A percentile compares a stretch with the other conserved stretches of the same genome.
Conservation (phyloP, 192 early-diverging fungal genomes). For the Entomortierella beljakovae region DNA sequence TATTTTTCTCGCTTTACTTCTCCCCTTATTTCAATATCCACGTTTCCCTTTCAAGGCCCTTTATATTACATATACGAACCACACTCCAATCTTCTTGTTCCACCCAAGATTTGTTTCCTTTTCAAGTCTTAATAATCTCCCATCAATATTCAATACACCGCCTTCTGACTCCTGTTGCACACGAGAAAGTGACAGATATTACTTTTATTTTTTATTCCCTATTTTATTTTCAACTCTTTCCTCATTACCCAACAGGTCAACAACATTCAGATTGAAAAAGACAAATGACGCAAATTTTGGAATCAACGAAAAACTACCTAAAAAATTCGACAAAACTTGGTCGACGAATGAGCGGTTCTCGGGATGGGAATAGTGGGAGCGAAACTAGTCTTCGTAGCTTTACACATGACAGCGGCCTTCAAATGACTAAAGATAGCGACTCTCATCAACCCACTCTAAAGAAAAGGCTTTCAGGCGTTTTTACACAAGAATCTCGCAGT, state of each 20-base stretch:
- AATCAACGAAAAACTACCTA: slow-evolving; percentile 43
- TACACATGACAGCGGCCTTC: background rate
- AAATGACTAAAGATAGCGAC: background rate
- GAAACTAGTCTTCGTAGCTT: slow-evolving; percentile 20
- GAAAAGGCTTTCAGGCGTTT: slow-evolving; percentile 31
- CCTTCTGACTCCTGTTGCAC: background rate
- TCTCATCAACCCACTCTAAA: slow-evolving; percentile 6
- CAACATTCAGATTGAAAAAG: background rate
- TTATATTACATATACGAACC: background rate
- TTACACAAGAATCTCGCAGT: slow-evolving; percentile 1
- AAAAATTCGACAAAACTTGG: slow-evolving; percentile 37
- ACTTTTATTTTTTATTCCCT: no score
- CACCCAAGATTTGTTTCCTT: background rate
- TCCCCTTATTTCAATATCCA: slow-evolving; percentile 4
- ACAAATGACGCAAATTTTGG: slow-evolving; percentile 34
- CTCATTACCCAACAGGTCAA: background rate
- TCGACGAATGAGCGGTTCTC: slow-evolving; percentile 37
- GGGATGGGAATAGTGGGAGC: slow-evolving; percentile 21
- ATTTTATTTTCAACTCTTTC: background rate
- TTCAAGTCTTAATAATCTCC: background rate
- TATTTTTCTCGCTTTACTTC: background rate
- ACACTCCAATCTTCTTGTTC: background rate
- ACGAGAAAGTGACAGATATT: background rate
- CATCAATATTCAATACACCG: no score
- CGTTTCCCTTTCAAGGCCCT: background rate